Percentiles rank a stretch among this genome's conserved stretches.
phyloP scores from a whole-genome alignment of 257 asterid genomes.

The Echium plantagineum region DNA sequence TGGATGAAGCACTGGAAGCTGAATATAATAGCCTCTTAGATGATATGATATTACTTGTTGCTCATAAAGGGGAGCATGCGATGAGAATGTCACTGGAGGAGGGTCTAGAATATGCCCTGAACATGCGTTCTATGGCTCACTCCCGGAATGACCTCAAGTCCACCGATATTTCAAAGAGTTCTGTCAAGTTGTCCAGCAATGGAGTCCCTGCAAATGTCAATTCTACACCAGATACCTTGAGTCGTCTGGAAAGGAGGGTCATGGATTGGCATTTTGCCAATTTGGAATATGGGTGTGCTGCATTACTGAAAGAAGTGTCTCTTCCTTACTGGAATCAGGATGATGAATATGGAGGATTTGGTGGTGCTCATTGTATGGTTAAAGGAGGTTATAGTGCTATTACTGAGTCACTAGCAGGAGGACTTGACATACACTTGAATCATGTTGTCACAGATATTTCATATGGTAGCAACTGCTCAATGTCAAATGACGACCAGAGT shows the following conservation, averaged over 20 bases:
- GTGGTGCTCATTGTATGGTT: constrained; percentile 99
- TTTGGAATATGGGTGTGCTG: constrained; percentile 97
- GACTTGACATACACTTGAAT: constrained; percentile 58
- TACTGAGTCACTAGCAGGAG: constrained; percentile 77
- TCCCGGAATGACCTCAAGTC: constrained; percentile 20
- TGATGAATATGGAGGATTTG: constrained; percentile 93
- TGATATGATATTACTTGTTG: constrained; percentile 84
- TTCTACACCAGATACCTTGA: constrained; percentile 37
- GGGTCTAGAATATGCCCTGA: constrained; percentile 81
- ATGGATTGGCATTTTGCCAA: constrained; percentile 99
- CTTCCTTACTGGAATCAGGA: constrained; percentile 98
- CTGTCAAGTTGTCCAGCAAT: constrained; percentile 20
- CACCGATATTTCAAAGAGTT: constrained; percentile 18
- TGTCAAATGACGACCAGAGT: constrained; percentile 19
- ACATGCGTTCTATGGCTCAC: constrained; percentile 36
- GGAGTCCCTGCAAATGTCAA: constrained; percentile 21
- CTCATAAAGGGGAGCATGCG: constrained; percentile 84
- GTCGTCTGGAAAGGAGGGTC: constrained; percentile 94
- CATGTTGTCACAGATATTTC: constrained; percentile 67
- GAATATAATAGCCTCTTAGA: constrained; percentile 87
- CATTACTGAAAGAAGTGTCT: constrained; percentile 84
- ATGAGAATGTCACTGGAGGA: constrained; percentile 88
- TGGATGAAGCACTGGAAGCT: constrained; percentile 86
- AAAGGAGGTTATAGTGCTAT: constrained; percentile 94
- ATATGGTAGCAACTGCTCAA: constrained; percentile 31